These are phyloP conservation scores for Aschersonia sp. DNA, from an alignment of 2,329 filamentous ascomycete species.

Conservation along the genomic window DNA sequence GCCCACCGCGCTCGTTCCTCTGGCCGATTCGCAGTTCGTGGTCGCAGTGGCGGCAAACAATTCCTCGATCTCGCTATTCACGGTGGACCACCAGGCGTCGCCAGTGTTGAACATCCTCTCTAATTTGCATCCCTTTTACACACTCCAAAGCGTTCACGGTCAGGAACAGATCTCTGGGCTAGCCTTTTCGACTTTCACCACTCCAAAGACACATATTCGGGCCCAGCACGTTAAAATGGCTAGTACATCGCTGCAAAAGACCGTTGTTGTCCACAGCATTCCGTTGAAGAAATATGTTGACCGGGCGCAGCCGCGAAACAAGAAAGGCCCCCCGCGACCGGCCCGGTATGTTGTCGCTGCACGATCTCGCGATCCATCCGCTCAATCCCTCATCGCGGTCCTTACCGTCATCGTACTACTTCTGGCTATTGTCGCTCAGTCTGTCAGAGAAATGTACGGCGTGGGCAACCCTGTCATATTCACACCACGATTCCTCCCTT, in stretches of 20 bases:
- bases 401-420: conserved; percentile 43
- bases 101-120: conserved; percentile 32
- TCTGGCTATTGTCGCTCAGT: conserved; percentile 47
- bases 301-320: conserved; percentile 15
- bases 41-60: conserved; percentile 72
- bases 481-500: conserved; percentile 39
- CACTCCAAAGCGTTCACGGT: conserved; percentile 37
- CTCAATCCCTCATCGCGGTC: conserved; percentile 34
- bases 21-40: conserved; percentile 59
- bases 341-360: conserved; percentile 58
- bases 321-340: conserved; percentile 27
- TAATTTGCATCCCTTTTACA: conserved; percentile 36
- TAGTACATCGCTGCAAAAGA: conserved; percentile 69
- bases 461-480: conserved; percentile 40
- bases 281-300: conserved; percentile 40
- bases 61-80: conserved; percentile 63
- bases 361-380: conserved; percentile 37
- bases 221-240: conserved; percentile 51
- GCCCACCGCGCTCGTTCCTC: conserved; percentile 29
- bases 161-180: conserved; percentile 43
- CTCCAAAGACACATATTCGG: conserved; percentile 30
- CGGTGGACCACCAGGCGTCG: conserved; percentile 51
- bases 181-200: conserved; percentile 41
- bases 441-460: conserved; percentile 50
- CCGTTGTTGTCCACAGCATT: conserved; percentile 66